Percentiles rank a stretch among this genome's conserved stretches.
phyloP scores from a whole-genome alignment of 148 eudicot genomes.

The Camellia granthamiana region DNA sequence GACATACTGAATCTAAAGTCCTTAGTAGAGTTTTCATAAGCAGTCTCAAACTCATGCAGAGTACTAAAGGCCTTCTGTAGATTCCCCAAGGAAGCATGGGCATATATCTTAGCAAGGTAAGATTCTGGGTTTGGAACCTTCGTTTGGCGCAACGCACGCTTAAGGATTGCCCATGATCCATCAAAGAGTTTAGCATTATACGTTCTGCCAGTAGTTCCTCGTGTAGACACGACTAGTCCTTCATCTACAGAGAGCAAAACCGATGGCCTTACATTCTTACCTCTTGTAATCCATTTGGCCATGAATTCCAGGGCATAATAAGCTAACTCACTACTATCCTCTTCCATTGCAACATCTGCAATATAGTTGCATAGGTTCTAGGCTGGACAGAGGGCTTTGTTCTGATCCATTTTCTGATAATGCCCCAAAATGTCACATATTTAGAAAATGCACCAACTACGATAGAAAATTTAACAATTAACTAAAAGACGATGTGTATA shows the following conservation, averaged over 20 bases:
- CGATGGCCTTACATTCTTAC: too few relatives aligned
- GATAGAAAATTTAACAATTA: neutral
- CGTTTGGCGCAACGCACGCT: slow-evolving; percentile 69
- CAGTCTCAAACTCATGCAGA: slow-evolving; percentile 64
- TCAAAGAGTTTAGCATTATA: slow-evolving; percentile 62
- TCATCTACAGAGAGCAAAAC: too few relatives aligned
- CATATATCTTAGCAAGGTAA: slow-evolving; percentile 73
- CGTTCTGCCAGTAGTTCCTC: slow-evolving; percentile 72
- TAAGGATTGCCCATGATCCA: slow-evolving; percentile 81
- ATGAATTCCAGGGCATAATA: too few relatives aligned
- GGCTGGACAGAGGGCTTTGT: slow-evolving; percentile 67
- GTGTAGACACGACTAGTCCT: slow-evolving; percentile 66
- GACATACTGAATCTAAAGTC: slow-evolving; percentile 75
- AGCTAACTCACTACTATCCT: too few relatives aligned
- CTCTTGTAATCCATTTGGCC: too few relatives aligned
- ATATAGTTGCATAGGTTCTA: slow-evolving; percentile 61
- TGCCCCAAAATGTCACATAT: slow-evolving; percentile 5
- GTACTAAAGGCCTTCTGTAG: slow-evolving; percentile 76
- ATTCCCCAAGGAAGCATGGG: slow-evolving; percentile 68
- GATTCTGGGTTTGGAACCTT: slow-evolving; percentile 66
- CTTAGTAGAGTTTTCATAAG: slow-evolving; percentile 40
- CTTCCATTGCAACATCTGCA: slow-evolving; percentile 60
- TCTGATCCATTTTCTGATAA: slow-evolving; percentile 77
- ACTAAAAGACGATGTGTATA: slow-evolving; percentile 23
- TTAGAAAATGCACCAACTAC: slow-evolving; percentile 8